Evolutionary conservation across 352 stramenopile genomes (phyloP), one percentile per base, ranked within the genome.

Genomic region (Peronospora destructor): DNA sequence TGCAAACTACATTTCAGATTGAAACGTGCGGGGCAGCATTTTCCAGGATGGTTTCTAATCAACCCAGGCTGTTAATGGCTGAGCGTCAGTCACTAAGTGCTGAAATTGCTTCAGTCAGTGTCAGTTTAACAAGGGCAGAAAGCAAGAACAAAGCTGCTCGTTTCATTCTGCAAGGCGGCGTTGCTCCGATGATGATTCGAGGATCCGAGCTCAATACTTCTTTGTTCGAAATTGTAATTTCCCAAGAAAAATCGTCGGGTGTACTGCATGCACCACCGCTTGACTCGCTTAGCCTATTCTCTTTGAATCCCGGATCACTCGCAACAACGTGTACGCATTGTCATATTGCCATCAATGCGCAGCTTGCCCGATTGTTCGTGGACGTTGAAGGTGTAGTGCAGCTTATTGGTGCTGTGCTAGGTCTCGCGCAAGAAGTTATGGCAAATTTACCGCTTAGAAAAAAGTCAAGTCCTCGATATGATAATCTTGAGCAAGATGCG

Each of bases 141-240:
- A 36, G 23, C 8, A 42, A 34, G n/a, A n/a, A 7, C 10, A 17
- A 62, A n/a, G 14, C 6, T 12, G 29, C 3, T 16, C 25, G 43
- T 16, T 26, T 43, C 4, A 40, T 75, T 11, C 23, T 71, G n/a
- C 62, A 75, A 66, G 49, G 66, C 17, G 66, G 66, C 29, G 16
- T 37, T 33, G 34, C 42, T 32, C 54, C 63, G 11, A 56, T 62
- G 17, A n/a, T 49, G 7, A 45, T 47, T 36, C 28, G 30, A 43
- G 48, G 17, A 6, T 30, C 10, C 9, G 17, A 51, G 42, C 5
- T 19, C 7, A 21, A 5, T 38, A n/a, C 34, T 42, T 36, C 50
- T 14, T 35, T 71, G 28, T 34, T 66, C 13, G 64, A 61, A 39
- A 26, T 59, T 39, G 46, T 34, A 12, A 34, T 68, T 45, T 41